Base-by-base conservation (phyloP, 768 basidiomycete genomes). In the Mycena indigotica region DNA sequence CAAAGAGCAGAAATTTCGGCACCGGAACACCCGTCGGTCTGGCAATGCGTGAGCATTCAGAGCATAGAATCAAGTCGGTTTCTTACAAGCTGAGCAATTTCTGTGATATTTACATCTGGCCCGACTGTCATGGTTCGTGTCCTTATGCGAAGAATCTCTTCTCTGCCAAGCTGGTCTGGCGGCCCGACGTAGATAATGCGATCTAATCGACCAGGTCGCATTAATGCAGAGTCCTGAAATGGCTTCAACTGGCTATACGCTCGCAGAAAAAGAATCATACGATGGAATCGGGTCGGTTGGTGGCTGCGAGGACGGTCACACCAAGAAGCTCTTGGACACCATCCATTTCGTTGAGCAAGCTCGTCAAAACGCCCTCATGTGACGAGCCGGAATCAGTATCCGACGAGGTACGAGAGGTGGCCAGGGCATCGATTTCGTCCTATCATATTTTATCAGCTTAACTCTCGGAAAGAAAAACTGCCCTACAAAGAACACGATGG, bases 351-450 rank as follows among this genome's bases (percentile, higher is more conserved):
- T 96, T 98, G 55, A 99, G 70, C 13, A 99, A 78, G 58, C 87
- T 96, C 1, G 95, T 95, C 6, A 99, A 80, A 13, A 98, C 93
- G 6, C 97, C 95, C 64, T 93, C 89, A 64, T 94, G 89, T 0
- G 85, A 79, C 0, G 82, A 80, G 1, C 76, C 72, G 4, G 75
- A 71, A 39, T 86, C 85, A 2, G 75, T 73, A 16, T 85, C 82
- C 44, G 85, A 83, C 2, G 83, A 80, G 0, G 80, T 78, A 28
- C 97, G 84, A 1, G 93, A 87, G 1, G 86, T 84, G 2, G 91
- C 95, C 1, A 99, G 80, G 0, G 95, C 95, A 67, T 99, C 97
- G 52, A 99, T 92, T 71, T 99, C 97, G 68, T 99, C 97, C 96
- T 98, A 15, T 28, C 17, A 40, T 38, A 52, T 19, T 29, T 57